These are phyloP conservation scores for Protea cynaroides DNA, from an alignment of 164 flowering plant species.

Conservation along the genomic window DNA sequence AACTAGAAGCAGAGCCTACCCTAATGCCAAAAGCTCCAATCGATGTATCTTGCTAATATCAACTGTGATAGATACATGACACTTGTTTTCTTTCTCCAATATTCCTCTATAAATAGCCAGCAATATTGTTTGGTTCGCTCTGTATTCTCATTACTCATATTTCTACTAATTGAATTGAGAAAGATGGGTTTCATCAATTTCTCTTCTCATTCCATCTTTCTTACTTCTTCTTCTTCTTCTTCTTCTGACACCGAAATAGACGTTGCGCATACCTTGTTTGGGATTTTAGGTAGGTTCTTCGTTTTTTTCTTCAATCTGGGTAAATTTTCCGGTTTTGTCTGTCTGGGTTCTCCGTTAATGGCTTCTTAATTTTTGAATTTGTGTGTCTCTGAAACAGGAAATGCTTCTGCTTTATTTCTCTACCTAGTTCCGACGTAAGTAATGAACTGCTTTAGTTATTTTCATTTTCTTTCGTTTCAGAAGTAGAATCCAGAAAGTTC, in stretches of 20 bases:
- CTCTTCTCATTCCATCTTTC: neutral
- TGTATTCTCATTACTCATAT: neutral
- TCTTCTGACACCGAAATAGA: neutral
- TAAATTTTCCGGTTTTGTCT: neutral
- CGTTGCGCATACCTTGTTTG: neutral
- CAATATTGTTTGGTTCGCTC: no score
- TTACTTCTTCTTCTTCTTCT: no score
- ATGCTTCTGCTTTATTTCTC: slow-evolving; percentile 61
- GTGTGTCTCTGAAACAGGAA: slow-evolving; percentile 43
- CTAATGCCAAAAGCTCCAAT: neutral
- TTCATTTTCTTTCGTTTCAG: no score
- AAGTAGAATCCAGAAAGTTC: no score
- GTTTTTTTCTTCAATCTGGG: neutral
- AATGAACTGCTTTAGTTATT: neutral
- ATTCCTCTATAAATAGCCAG: neutral
- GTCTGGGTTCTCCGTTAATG: neutral
- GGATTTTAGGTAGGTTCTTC: neutral
- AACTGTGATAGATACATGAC: neutral
- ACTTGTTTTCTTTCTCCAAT: neutral
- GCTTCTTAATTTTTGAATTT: neutral
- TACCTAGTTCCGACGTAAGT: slow-evolving; percentile 59
- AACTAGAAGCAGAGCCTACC: no score
- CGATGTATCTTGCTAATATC: no score
- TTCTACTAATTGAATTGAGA: neutral
- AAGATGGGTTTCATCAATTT: neutral